Evolutionary conservation across 2,329 filamentous ascomycete genomes (phyloP).

Genomic region (Cadophora luteo-olivacea): DNA sequence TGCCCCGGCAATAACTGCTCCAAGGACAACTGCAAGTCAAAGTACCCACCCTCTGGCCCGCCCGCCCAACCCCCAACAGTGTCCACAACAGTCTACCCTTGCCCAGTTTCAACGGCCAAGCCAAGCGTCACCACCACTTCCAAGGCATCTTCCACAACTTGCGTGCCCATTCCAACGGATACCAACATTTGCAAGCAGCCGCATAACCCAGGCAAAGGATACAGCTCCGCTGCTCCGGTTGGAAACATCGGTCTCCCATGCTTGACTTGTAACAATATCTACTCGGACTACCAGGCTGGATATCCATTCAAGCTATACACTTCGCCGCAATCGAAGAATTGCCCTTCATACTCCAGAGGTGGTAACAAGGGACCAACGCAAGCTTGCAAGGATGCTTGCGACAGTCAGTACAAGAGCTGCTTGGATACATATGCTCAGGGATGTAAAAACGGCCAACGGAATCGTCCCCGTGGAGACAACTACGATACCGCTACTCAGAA

Average conservation of each 20-base stretch:
- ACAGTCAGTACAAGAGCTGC: conserved; percentile 58
- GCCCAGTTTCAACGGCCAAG: conserved; percentile 41
- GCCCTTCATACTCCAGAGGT: conserved; percentile 52
- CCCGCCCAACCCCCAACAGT: conserved; percentile 49
- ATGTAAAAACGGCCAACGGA: conserved; percentile 48
- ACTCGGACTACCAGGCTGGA: conserved; percentile 47
- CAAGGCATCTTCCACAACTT: conserved; percentile 43
- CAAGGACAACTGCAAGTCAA: conserved; percentile 53
- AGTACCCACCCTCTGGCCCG: conserved; percentile 48
- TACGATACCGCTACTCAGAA: conserved; percentile 47
- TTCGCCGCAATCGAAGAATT: conserved; percentile 50
- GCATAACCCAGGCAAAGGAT: conserved; percentile 65
- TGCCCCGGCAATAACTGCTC: conserved; percentile 48
- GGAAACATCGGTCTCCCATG: conserved; percentile 59
- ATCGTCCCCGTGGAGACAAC: conserved; percentile 31
- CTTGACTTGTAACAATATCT: conserved; percentile 61
- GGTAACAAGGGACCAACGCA: conserved; percentile 44
- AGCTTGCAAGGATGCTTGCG: conserved; percentile 60
- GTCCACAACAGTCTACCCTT: conserved; percentile 47
- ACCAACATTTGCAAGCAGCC: conserved; percentile 57
- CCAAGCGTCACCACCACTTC: conserved; percentile 44
- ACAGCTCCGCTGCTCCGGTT: conserved; percentile 67
- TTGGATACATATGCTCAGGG: conserved; percentile 55
- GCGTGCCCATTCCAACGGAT: conserved; percentile 55
- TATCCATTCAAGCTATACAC: conserved; percentile 61